phyloP scores from a whole-genome alignment of 2,329 filamentous ascomycete genomes.

The Scytalidium sp. region DNA sequence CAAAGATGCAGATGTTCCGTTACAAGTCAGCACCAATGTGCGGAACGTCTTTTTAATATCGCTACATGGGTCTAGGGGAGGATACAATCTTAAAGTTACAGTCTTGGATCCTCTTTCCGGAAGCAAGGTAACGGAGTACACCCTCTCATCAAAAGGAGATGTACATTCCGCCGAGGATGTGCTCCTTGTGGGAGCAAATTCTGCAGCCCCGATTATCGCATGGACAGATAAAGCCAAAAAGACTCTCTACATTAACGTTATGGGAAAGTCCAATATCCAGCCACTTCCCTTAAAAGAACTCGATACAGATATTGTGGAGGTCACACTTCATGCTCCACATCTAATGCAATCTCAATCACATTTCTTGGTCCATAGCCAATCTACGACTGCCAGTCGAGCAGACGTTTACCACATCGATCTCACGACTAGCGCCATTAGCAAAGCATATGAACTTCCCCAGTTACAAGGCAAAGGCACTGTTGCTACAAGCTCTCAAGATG shows the following conservation, averaged over 20 bases:
- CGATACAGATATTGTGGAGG: slow-evolving; percentile 49
- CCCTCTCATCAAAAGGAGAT: slow-evolving; percentile 71
- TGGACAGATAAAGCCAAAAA: slow-evolving; percentile 66
- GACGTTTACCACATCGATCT: slow-evolving; percentile 83
- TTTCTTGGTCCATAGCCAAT: slow-evolving; percentile 81
- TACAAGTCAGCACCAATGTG: slow-evolving; percentile 70
- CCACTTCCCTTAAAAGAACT: slow-evolving; percentile 48
- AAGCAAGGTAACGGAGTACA: slow-evolving; percentile 67
- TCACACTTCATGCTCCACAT: slow-evolving; percentile 70
- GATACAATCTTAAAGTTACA: slow-evolving; percentile 74
- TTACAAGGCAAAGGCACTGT: slow-evolving; percentile 70
- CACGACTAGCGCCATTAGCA: slow-evolving; percentile 65
- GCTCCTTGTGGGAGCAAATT: slow-evolving; percentile 73
- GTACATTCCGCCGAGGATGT: slow-evolving; percentile 62
- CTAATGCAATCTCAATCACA: slow-evolving; percentile 70
- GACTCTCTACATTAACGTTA: slow-evolving; percentile 68
- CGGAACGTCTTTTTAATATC: slow-evolving; percentile 74
- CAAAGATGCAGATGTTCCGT: slow-evolving; percentile 65
- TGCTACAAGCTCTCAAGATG: slow-evolving; percentile 71
- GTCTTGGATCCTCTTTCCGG: slow-evolving; percentile 72
- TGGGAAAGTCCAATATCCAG: slow-evolving; percentile 53
- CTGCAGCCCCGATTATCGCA: slow-evolving; percentile 69
- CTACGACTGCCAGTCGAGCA: slow-evolving; percentile 69
- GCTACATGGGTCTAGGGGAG: slow-evolving; percentile 65
- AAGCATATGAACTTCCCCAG: slow-evolving; percentile 76